A percentile compares a stretch with the other conserved stretches of the same genome.
Evolutionary conservation across 2,329 filamentous ascomycete genomes (phyloP).

Genomic region (Lizonia empirigonia): DNA sequence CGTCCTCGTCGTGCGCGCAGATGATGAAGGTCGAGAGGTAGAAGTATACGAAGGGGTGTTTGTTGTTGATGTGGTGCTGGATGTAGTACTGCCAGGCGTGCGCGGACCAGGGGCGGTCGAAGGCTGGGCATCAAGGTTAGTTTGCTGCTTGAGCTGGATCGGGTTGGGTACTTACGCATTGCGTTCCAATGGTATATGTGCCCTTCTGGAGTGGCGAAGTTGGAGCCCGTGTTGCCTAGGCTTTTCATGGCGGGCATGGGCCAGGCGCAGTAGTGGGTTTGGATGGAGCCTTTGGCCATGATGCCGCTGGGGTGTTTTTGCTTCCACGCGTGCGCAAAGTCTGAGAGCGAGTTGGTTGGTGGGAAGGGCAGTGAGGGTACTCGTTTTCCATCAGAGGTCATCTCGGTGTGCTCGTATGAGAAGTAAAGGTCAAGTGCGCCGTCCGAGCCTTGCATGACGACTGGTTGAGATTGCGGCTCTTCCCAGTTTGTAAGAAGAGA

Average conservation of each 20-base stretch:
- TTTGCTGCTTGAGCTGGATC: background rate
- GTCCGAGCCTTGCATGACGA: constrained; percentile 31
- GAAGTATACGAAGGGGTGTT: constrained; percentile 35
- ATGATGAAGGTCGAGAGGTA: constrained; percentile 39
- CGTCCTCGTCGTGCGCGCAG: constrained; percentile 24
- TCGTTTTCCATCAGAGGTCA: constrained; percentile 15
- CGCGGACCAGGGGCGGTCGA: constrained; percentile 35
- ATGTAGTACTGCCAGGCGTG: constrained; percentile 42
- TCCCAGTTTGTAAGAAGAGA: constrained; percentile 24
- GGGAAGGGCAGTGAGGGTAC: constrained; percentile 26
- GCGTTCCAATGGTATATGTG: constrained; percentile 41
- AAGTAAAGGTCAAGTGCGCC: constrained; percentile 36
- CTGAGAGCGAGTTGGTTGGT: constrained; percentile 18
- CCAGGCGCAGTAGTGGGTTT: constrained; percentile 41
- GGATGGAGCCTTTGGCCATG: constrained; percentile 36
- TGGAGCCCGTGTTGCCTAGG: constrained; percentile 25
- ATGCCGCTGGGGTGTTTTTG: constrained; percentile 27
- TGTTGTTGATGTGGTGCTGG: constrained; percentile 37
- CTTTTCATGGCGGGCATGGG: constrained; percentile 37
- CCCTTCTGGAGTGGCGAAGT: constrained; percentile 37
- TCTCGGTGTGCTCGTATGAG: constrained; percentile 26
- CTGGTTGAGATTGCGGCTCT: constrained; percentile 29
- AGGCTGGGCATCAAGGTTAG: constrained; percentile 22
- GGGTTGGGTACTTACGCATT: constrained; percentile 26
- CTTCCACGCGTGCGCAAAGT: constrained; percentile 29